Conservation (phyloP, 768 basidiomycete species). For the Pulveroboletus frians region DNA sequence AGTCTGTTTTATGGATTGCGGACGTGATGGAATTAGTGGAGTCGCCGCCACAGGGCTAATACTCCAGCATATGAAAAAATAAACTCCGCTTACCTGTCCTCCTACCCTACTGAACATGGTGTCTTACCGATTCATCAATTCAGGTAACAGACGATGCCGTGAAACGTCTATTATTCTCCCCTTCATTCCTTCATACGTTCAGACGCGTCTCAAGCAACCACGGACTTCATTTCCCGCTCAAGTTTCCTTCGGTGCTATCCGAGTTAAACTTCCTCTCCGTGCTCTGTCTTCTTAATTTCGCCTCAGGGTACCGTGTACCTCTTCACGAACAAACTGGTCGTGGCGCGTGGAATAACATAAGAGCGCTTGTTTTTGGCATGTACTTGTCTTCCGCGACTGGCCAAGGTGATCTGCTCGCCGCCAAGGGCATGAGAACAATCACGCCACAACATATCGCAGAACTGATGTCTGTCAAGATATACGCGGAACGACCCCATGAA, state of each 20-base stretch:
- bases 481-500: conserved; percentile 67
- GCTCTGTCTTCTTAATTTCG: conserved; percentile 78
- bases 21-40: not conserved
- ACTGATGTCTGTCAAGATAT: conserved; percentile 63
- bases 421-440: conserved; percentile 58
- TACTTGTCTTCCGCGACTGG: conserved; percentile 61
- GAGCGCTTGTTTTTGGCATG: conserved; percentile 65
- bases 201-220: conserved; percentile 57
- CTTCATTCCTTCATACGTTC: conserved; percentile 59
- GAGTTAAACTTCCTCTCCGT: conserved; percentile 82
- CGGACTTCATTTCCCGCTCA: conserved; percentile 73
- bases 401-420: conserved; percentile 54
- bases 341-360: conserved; percentile 81
- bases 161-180: conserved; percentile 56
- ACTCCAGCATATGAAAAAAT: not conserved
- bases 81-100: not conserved
- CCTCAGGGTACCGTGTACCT: conserved; percentile 71
- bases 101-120: not conserved
- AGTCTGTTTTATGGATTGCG: not conserved
- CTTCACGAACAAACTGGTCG: conserved; percentile 69
- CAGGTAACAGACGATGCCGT: conserved; percentile 59
- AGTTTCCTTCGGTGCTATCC: conserved; percentile 63
- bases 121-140: conserved; percentile 9
- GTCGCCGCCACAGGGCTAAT: not conserved
- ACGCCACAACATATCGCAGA: conserved; percentile 58